Percentiles rank a stretch among this genome's conserved stretches.
Evolutionary conservation across 129 eudicot species (phyloP).

Genomic region (Oenanthe sinensis): DNA sequence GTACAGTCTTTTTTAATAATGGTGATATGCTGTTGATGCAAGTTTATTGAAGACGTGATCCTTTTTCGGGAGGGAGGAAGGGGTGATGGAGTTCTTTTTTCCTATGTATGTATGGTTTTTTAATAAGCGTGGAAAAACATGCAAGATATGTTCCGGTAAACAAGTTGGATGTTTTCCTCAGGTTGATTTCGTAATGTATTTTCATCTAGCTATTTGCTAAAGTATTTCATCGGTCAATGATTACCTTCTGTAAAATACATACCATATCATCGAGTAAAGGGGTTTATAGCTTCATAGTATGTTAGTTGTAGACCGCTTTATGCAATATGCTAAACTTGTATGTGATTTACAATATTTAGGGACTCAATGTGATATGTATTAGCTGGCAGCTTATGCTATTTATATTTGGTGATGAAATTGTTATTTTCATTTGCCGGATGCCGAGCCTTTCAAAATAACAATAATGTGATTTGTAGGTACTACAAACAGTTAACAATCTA

Average conservation of each 20-base stretch:
- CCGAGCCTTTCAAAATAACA: background rate
- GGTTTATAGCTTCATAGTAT: background rate
- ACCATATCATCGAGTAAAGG: background rate
- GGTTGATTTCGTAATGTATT: background rate
- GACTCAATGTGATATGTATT: background rate
- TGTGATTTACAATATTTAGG: too few species aligned
- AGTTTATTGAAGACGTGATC: background rate
- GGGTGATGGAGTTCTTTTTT: background rate
- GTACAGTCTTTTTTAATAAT: background rate
- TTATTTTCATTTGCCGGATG: background rate
- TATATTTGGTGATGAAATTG: background rate
- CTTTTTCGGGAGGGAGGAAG: background rate
- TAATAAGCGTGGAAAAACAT: background rate
- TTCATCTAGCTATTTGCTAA: background rate
- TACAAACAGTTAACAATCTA: constrained; percentile 80
- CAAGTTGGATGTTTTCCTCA: background rate
- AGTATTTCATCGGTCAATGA: background rate
- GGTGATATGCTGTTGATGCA: background rate
- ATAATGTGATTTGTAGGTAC: constrained; percentile 44
- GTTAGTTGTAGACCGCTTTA: background rate
- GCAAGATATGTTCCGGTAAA: background rate
- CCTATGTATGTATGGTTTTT: too few species aligned
- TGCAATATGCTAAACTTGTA: background rate
- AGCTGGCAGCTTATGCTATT: background rate
- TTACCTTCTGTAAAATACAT: background rate